A percentile compares a stretch with the other conserved stretches of the same genome.
phyloP scores from a whole-genome alignment of 140 eudicot genomes.

The Cichorium intybus region DNA sequence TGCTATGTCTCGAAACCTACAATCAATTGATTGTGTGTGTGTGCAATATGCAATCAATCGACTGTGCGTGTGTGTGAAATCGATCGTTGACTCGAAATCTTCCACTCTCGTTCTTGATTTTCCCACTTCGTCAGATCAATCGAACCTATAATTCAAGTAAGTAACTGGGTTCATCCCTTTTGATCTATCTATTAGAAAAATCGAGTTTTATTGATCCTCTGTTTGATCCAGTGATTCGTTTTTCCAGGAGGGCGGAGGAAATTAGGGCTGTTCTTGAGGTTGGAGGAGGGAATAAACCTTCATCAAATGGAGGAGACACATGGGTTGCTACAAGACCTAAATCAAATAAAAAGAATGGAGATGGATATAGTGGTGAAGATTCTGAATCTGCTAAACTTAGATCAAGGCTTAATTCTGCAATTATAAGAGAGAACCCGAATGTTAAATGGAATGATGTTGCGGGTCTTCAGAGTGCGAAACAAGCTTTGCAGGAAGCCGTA shows the following conservation, averaged over 20 bases:
- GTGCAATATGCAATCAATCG: too few relatives aligned
- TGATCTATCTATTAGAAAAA: neutral
- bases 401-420: slow-evolving; percentile 58
- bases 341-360: slow-evolving; percentile 47
- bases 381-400: slow-evolving; percentile 47
- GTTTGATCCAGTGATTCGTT: neutral
- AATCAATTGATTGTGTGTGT: too few relatives aligned
- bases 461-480: slow-evolving; percentile 66
- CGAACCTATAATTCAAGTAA: slow-evolving; percentile 22
- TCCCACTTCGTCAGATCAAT: slow-evolving; percentile 4
- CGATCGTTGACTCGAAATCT: slow-evolving; percentile 22
- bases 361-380: slow-evolving; percentile 55
- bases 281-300: slow-evolving; percentile 41
- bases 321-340: slow-evolving; percentile 53
- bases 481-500: slow-evolving; percentile 70
- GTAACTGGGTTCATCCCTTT: slow-evolving; percentile 4
- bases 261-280: slow-evolving; percentile 57
- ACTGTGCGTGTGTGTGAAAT: too few relatives aligned
- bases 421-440: slow-evolving; percentile 67
- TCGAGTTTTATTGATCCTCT: neutral
- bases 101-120: neutral
- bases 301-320: slow-evolving; percentile 40
- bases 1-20: too few relatives aligned
- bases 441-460: slow-evolving; percentile 71
- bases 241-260: slow-evolving; percentile 47